Percentiles rank a stretch among this genome's conserved stretches.
Conservation (phyloP, 2,329 filamentous ascomycete genomes). For the Monosporascus sp. region DNA sequence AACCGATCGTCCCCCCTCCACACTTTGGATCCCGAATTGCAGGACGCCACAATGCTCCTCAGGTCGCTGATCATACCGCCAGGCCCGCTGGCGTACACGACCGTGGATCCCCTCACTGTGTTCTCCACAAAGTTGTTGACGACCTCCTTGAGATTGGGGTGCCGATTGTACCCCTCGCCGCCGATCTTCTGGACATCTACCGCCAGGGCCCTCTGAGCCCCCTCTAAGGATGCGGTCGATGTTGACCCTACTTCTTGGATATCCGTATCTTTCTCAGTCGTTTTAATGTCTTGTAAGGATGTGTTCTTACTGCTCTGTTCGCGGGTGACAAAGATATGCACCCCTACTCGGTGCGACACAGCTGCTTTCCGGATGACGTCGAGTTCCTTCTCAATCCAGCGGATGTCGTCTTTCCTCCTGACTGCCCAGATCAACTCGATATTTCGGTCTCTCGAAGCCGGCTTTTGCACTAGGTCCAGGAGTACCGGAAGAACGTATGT, state of each 20-base stretch:
- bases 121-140: conserved; percentile 43
- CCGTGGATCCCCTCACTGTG: conserved; percentile 43
- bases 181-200: conserved; percentile 25
- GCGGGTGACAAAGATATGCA: conserved; percentile 56
- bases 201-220: conserved; percentile 20
- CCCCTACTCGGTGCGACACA: conserved; percentile 35
- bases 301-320: conserved; percentile 29
- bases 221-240: conserved; percentile 12
- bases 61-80: conserved; percentile 54
- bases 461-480: conserved; percentile 29
- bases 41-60: conserved; percentile 44
- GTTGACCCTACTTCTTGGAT: conserved; percentile 19
- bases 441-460: conserved; percentile 30
- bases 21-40: conserved; percentile 47
- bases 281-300: conserved; percentile 21
- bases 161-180: conserved; percentile 24
- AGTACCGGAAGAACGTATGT: conserved; percentile 50
- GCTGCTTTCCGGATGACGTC: conserved; percentile 37
- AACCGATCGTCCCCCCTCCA: conserved; percentile 53
- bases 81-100: conserved; percentile 57
- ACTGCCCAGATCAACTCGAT: conserved; percentile 63
- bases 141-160: conserved; percentile 41
- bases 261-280: conserved; percentile 13
- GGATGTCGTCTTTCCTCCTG: conserved; percentile 45
- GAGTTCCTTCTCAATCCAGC: conserved; percentile 56